Evolutionary conservation across 192 early-diverging fungal genomes (phyloP), one percentile per base, ranked within the genome.

Genomic region (Pecoramyces ruminantium): DNA sequence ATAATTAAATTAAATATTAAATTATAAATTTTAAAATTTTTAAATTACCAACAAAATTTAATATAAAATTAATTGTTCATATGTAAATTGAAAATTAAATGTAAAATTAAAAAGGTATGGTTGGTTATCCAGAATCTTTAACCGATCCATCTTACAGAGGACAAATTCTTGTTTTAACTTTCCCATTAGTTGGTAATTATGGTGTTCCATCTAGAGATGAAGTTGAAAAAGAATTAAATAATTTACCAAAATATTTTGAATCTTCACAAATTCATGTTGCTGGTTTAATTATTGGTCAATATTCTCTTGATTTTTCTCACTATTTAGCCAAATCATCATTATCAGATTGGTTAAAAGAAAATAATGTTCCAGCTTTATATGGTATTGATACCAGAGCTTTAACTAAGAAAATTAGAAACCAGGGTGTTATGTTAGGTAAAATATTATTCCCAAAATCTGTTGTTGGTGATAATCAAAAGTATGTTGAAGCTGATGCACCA

Each of bases 61-160:
- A n/a, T n/a, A n/a, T n/a, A n/a, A n/a, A n/a, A n/a, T n/a, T n/a
- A n/a, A n/a, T n/a, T n/a, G n/a, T n/a, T n/a, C n/a, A n/a, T 34
- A 34, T 34, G 11, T 34, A 34, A 34, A 34, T 34, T 11, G 11
- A 34, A 6, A 6, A 34, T 34, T 11, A 34, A 34, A 34, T 34
- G 11, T 34, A 34, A 34, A 40, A 39, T 28, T 77, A 40, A n/a
- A 30, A 81, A 93, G 93, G 93, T 39, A 98, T 98, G 96, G 95
- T 97, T 78, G 97, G 96, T 77, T 99, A 98, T 85, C 96, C 97
- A n/a, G 96, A 99, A 86, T 96, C 97, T 30, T 88, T 97, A 84
- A 98, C 96, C 5, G 96, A 99, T 88, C 97, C 97, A 18, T 98
- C 96, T 77, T 99, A 99, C 87, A 91, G 93, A 80, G 97, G 97